Base-by-base conservation (phyloP, 768 basidiomycete genomes). In the Trametes punicea region DNA sequence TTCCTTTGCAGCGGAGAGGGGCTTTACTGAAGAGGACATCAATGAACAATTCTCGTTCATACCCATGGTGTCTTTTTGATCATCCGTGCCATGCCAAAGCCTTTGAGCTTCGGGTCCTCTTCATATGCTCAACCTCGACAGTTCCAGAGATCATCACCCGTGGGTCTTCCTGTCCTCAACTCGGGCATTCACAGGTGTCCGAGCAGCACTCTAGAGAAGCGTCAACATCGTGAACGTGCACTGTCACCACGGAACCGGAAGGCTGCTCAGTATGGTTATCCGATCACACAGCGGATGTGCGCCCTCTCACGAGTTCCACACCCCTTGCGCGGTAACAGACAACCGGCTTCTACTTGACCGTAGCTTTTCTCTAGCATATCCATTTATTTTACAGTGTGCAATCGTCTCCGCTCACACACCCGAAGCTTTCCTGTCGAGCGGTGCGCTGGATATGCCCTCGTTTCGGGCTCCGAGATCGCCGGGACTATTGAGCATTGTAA, bases 301-400 rank as follows among this genome's bases (percentile, higher is more conserved):
- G 25, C 34, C 34, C 39, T 46, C 52, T 25, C 52, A 46, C 52
- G 42, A 13, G 8, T 31, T n/a, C 42, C 26, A 20, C 10, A 21
- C 44, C 8, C 44, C 44, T 31, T 20, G 44, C 13, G 38, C 34
- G 52, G 52, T 15, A 46, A 46, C 52, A n/a, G 30, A 18, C 15
- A 25, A 21, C 52, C 52, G 52, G 52, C 2, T 23, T n/a, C 34
- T 27, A 13, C 31, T 29, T 29, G 21, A 10, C 25, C 26, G 21
- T n/a, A 16, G n/a, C 38, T 54, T 54, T 54, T 54, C 52, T 54
- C 52, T 54, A 26, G 52, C 42, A 15, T 34, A n/a, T 21, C 34
- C 6, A 18, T 13, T n/a, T 26, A 3, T 36, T 10, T 25, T 31
- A 30, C 44, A 38, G 34, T 21, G 8, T 30, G 4, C n/a, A 9